phyloP scores from a whole-genome alignment of 805 yeast genomes.

The Yarrowia osloensis region DNA sequence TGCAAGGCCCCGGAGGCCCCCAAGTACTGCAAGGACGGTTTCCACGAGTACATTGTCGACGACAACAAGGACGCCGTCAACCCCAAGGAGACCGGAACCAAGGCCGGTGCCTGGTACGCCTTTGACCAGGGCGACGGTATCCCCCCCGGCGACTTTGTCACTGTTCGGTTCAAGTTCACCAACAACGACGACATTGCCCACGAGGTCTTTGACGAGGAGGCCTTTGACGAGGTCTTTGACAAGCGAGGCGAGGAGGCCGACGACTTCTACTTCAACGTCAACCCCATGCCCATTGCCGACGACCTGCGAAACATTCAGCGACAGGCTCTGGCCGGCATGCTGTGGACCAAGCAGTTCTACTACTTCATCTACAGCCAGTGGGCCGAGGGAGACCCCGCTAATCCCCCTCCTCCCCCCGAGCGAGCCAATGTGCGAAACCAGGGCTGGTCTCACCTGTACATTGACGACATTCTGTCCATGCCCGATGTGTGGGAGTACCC shows the following conservation, averaged over 20 bases:
- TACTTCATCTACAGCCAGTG: constrained; percentile 83
- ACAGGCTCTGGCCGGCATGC: constrained; percentile 90
- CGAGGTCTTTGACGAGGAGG: constrained; percentile 63
- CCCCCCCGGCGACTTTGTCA: constrained; percentile 84
- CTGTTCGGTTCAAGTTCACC: constrained; percentile 74
- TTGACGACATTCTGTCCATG: constrained; percentile 81
- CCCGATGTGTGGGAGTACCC: constrained; percentile 98
- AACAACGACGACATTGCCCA: constrained; percentile 41
- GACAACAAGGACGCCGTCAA: constrained; percentile 63
- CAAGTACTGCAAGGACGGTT: constrained; percentile 78
- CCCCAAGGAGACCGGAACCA: constrained; percentile 74
- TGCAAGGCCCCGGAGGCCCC: constrained; percentile 53
- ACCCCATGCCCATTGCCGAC: constrained; percentile 81
- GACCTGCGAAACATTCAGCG: constrained; percentile 81
- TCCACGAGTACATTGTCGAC: constrained; percentile 77
- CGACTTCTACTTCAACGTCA: constrained; percentile 84
- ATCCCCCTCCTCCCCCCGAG: constrained; percentile 69
- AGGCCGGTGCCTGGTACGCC: constrained; percentile 78
- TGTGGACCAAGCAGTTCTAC: constrained; percentile 93
- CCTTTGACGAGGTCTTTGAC: constrained; percentile 67
- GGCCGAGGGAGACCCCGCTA: constrained; percentile 80
- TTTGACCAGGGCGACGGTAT: constrained; percentile 77
- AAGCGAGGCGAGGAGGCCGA: constrained; percentile 86
- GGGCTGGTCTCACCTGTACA: constrained; percentile 86
- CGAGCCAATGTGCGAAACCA: constrained; percentile 85